A percentile compares a stretch with the other conserved stretches of the same genome.
Evolutionary conservation across 345 rosid species (phyloP).

Genomic region (Gossypium bickii): DNA sequence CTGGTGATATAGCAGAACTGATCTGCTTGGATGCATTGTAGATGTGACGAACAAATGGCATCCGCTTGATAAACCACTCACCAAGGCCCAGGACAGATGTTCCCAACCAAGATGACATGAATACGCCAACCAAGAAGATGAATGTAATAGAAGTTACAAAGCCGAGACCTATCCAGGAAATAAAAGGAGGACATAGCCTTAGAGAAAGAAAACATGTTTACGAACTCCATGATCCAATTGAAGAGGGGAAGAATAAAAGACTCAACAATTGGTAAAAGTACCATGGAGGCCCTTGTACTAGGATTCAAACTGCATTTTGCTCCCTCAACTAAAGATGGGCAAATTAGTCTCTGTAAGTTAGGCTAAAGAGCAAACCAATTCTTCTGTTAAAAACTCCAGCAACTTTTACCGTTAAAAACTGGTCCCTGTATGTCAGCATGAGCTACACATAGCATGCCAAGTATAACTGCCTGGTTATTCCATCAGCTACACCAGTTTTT

Average conservation of each 20-base stretch:
- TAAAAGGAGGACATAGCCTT: slow-evolving; percentile 12
- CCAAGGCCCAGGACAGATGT: slow-evolving; percentile 87
- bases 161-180: slow-evolving; percentile 68
- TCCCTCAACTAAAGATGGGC: too few species aligned
- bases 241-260: not conserved
- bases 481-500: too few species aligned
- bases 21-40: slow-evolving; percentile 98
- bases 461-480: too few species aligned
- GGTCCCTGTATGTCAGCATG: too few species aligned
- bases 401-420: too few species aligned
- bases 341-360: too few species aligned
- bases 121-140: slow-evolving; percentile 94
- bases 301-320: too few species aligned
- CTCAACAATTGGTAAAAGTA: too few species aligned
- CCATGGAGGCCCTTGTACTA: too few species aligned
- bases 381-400: too few species aligned
- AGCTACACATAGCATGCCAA: too few species aligned
- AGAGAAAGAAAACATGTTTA: not conserved
- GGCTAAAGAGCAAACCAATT: too few species aligned
- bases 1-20: slow-evolving; percentile 97
- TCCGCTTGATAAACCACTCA: slow-evolving; percentile 98
- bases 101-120: slow-evolving; percentile 99
- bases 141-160: slow-evolving; percentile 88
- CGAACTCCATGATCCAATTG: not conserved
- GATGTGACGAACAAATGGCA: slow-evolving; percentile 98